Conservation (phyloP, 2,329 filamentous ascomycete genomes). For the Dryadomyces quercivorus region DNA sequence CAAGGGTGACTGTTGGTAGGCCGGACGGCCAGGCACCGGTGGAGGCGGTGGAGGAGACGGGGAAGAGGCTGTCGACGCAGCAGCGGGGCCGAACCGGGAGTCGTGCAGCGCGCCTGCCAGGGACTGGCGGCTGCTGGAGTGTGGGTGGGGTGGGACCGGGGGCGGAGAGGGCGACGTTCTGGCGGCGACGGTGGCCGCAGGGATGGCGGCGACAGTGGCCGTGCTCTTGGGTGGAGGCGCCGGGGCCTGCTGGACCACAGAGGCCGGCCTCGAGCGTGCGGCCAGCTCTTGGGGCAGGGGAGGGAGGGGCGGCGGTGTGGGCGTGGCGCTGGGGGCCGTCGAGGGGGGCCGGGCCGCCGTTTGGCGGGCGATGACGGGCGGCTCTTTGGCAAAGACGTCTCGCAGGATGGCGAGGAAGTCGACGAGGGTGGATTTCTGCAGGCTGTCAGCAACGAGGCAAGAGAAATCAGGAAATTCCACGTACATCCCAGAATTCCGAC, state of each 20-base stretch:
- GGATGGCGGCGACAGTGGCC: not conserved
- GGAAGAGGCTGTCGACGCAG: constrained; percentile 4
- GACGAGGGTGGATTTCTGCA: constrained; percentile 65
- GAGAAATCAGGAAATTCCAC: not conserved
- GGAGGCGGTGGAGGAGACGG: constrained; percentile 2
- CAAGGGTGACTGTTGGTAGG: constrained; percentile 12
- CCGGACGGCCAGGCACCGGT: constrained; percentile 9
- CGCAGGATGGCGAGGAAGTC: constrained; percentile 75
- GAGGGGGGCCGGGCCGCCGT: constrained; percentile 29
- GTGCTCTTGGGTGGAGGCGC: constrained; percentile 38
- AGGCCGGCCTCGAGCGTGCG: constrained; percentile 10
- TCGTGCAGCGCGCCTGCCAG: not conserved
- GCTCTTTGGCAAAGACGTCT: constrained; percentile 88
- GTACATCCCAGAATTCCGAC: constrained; percentile 80
- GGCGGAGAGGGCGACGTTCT: constrained; percentile 7
- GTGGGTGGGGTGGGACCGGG: constrained; percentile 9
- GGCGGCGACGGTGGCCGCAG: not conserved
- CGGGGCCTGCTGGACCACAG: constrained; percentile 23
- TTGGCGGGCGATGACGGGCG: constrained; percentile 70
- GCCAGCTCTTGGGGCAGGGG: constrained; percentile 56
- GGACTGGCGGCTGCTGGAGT: not conserved
- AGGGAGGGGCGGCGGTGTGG: constrained; percentile 54
- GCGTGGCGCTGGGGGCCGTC: constrained; percentile 10
- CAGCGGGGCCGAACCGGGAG: constrained; percentile 3
- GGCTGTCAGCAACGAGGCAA: not conserved